Evolutionary conservation across 1,284 basidiomycete genomes (phyloP).

Genomic region (Boletus mariae): DNA sequence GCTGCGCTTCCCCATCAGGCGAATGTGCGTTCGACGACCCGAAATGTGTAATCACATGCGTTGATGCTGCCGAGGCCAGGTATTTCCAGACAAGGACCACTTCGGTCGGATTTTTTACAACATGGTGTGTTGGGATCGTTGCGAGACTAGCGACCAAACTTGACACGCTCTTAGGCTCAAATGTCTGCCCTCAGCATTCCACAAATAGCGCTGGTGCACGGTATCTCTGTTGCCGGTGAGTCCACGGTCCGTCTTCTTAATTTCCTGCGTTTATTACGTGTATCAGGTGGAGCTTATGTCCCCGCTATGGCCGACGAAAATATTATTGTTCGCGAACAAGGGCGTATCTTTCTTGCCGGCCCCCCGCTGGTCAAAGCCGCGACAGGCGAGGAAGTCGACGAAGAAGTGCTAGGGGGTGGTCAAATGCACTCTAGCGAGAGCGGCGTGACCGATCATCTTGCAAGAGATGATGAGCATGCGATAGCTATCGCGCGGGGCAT

Average conservation of each 20-base stretch:
- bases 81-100: slow-evolving; percentile 87
- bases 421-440: slow-evolving; percentile 93
- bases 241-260: slow-evolving; percentile 1
- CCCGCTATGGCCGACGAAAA: slow-evolving; percentile 97
- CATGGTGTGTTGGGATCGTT: slow-evolving; percentile 57
- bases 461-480: slow-evolving; percentile 85
- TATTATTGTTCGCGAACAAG: slow-evolving; percentile 91
- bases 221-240: slow-evolving; percentile 84
- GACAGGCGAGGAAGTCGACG: slow-evolving; percentile 90
- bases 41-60: slow-evolving; percentile 1
- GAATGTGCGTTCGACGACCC: slow-evolving; percentile 50
- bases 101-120: slow-evolving; percentile 98
- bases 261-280: slow-evolving; percentile 10
- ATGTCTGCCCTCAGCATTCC: slow-evolving; percentile 90
- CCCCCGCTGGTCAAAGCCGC: slow-evolving; percentile 95
- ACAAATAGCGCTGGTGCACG: slow-evolving; percentile 91
- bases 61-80: slow-evolving; percentile 32
- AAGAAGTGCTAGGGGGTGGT: slow-evolving; percentile 89
- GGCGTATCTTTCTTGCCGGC: slow-evolving; percentile 93
- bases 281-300: slow-evolving; percentile 81
- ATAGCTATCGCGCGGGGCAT: slow-evolving; percentile 81
- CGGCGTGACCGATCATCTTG: slow-evolving; percentile 92
- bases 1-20: slow-evolving; percentile 92
- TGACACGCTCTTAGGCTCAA: slow-evolving; percentile 57
- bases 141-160: not conserved